Evolutionary conservation across 768 basidiomycete genomes (phyloP).

Genomic region (Suillus tomentosus): DNA sequence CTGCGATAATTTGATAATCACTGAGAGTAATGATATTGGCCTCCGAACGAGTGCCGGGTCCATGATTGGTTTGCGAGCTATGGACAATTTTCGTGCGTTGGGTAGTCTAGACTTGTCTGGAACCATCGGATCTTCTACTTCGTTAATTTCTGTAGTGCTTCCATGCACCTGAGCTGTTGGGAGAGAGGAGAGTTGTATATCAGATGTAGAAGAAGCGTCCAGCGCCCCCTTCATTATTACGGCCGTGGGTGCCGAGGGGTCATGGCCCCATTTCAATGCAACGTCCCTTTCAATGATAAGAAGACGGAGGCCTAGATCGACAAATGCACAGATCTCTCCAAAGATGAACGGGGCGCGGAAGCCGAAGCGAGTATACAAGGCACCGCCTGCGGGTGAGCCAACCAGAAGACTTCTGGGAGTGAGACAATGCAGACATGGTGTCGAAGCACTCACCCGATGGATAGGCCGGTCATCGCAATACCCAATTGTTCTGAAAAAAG

Average conservation of each 20-base stretch:
- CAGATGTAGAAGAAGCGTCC: constrained; percentile 1
- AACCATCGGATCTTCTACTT: neutral
- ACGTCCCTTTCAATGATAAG: constrained; percentile 58
- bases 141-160: neutral
- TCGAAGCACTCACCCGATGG: constrained; percentile 45
- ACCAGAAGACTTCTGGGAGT: constrained; percentile 43
- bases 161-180: neutral
- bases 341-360: constrained; percentile 64
- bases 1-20: constrained; percentile 43
- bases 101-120: constrained; percentile 4
- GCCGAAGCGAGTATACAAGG: constrained; percentile 54
- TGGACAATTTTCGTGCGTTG: neutral
- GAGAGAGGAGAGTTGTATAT: neutral
- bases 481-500: constrained; percentile 55
- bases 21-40: constrained; percentile 41
- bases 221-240: neutral
- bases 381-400: constrained; percentile 61
- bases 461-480: constrained; percentile 58
- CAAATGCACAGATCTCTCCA: constrained; percentile 43
- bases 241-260: constrained; percentile 32
- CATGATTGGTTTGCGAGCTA: constrained; percentile 4
- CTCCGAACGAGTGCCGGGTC: constrained; percentile 21
- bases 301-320: constrained; percentile 58
- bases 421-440: constrained; percentile 6
- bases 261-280: constrained; percentile 49